A percentile compares a stretch with the other conserved stretches of the same genome.
phyloP scores from a whole-genome alignment of 345 rosid species.

The Rhizophora apiculata region DNA sequence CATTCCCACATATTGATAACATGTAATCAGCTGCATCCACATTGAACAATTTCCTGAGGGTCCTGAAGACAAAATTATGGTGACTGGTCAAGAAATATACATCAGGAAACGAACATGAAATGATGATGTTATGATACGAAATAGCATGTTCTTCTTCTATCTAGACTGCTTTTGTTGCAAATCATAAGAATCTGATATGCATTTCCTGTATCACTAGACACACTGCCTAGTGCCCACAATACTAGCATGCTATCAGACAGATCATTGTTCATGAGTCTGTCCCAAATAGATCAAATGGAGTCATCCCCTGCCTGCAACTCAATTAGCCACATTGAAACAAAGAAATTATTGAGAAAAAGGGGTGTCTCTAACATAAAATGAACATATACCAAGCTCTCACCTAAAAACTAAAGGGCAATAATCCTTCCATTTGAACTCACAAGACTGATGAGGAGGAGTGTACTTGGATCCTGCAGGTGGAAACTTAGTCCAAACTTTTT shows the following conservation, averaged over 20 bases:
- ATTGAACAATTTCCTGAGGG: constrained; percentile 79
- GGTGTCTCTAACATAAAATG: not conserved
- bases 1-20: constrained; percentile 91
- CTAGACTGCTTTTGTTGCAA: not conserved
- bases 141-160: not conserved
- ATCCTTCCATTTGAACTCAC: constrained; percentile 95
- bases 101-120: not conserved
- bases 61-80: constrained; percentile 46
- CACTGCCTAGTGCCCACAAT: not conserved
- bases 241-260: not conserved
- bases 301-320: not conserved
- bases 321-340: not conserved
- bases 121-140: not conserved
- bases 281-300: not conserved
- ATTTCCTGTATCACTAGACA: too few relatives aligned
- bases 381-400: constrained; percentile 30
- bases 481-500: constrained; percentile 94
- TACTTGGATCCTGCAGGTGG: constrained; percentile 91
- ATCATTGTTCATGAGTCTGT: not conserved
- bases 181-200: not conserved
- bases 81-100: constrained; percentile 11
- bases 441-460: constrained; percentile 93
- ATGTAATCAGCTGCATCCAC: constrained; percentile 98
- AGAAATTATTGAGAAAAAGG: not conserved
- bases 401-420: constrained; percentile 98